Evolutionary conservation across 306 rosid genomes (phyloP).

Genomic region (Quillaja saponaria): DNA sequence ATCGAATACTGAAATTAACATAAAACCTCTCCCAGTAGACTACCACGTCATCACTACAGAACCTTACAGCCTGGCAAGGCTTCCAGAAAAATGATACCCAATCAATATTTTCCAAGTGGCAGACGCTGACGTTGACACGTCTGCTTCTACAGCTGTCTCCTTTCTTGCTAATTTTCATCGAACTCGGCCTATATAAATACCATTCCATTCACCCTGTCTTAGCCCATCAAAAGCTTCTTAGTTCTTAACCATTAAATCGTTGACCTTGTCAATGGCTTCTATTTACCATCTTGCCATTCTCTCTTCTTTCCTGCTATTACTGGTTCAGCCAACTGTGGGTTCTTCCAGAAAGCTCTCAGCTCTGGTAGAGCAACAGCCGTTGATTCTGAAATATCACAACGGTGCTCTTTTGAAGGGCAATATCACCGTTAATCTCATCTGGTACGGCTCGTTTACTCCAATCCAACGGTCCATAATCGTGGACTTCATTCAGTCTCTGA

Average conservation of each 20-base stretch:
- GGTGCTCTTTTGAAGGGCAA: slow-evolving; percentile 78
- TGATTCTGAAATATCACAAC: slow-evolving; percentile 77
- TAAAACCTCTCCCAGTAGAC: slow-evolving; percentile 13
- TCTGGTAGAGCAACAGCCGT: slow-evolving; percentile 66
- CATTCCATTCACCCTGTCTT: not conserved
- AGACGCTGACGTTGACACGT: not conserved
- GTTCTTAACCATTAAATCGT: too few species aligned
- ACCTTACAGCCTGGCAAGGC: slow-evolving; percentile 47
- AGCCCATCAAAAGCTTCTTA: not conserved
- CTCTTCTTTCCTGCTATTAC: slow-evolving; percentile 11
- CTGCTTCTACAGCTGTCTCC: slow-evolving; percentile 50
- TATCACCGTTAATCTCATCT: slow-evolving; percentile 72
- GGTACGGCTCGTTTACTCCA: slow-evolving; percentile 82
- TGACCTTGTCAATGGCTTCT: slow-evolving; percentile 25
- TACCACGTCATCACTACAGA: slow-evolving; percentile 39
- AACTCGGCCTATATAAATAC: slow-evolving; percentile 35
- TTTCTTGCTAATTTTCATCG: not conserved
- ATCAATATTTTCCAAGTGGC: slow-evolving; percentile 33
- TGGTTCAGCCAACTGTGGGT: slow-evolving; percentile 12
- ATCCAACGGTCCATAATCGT: slow-evolving; percentile 74
- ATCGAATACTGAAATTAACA: too few species aligned
- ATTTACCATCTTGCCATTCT: slow-evolving; percentile 36
- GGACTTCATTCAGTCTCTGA: slow-evolving; percentile 70
- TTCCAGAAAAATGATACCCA: not conserved
- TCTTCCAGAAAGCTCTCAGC: slow-evolving; percentile 39